These are phyloP conservation scores for Plasmodium chabaudi DNA, from an alignment of 169 alveolate genomes.

Conservation along the genomic window DNA sequence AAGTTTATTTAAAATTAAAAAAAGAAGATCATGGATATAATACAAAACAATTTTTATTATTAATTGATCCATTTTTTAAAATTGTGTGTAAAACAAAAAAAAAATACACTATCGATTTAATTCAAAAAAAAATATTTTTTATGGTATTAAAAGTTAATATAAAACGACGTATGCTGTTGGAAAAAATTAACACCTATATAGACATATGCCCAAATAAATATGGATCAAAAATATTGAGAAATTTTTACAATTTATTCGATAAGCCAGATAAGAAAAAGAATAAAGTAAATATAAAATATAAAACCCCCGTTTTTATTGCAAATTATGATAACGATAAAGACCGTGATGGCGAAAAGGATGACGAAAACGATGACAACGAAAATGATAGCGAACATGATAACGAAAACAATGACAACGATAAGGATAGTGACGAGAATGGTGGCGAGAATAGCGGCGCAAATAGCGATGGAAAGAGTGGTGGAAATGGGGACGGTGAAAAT, in stretches of 20 bases:
- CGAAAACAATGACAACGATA: not conserved
- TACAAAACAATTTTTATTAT: constrained; percentile 40
- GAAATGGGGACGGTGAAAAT: not conserved
- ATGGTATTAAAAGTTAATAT: constrained; percentile 24
- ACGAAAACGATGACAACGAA: not conserved
- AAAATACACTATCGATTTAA: constrained; percentile 27
- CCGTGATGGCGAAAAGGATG: not conserved
- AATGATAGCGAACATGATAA: not conserved
- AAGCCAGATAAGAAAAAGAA: not conserved
- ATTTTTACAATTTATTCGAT: constrained; percentile 15
- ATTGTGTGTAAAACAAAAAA: constrained; percentile 38
- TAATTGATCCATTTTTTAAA: constrained; percentile 54
- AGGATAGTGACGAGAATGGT: not conserved
- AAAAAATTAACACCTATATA: constrained; percentile 18
- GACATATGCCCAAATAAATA: constrained; percentile 16
- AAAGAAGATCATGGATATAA: constrained; percentile 10
- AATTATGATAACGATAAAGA: not conserved
- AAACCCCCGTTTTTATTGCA: constrained; percentile 21
- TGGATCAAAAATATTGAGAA: constrained; percentile 15
- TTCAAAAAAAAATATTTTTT: constrained; percentile 34
- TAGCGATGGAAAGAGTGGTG: not conserved
- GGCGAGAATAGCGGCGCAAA: not conserved
- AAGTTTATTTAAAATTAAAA: constrained; percentile 44
- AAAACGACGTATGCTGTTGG: constrained; percentile 2
- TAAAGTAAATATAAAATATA: not conserved